Evolutionary conservation across 768 basidiomycete species (phyloP), one percentile per base, ranked within the genome.

Genomic region (Dacryopinax primogenitus): DNA sequence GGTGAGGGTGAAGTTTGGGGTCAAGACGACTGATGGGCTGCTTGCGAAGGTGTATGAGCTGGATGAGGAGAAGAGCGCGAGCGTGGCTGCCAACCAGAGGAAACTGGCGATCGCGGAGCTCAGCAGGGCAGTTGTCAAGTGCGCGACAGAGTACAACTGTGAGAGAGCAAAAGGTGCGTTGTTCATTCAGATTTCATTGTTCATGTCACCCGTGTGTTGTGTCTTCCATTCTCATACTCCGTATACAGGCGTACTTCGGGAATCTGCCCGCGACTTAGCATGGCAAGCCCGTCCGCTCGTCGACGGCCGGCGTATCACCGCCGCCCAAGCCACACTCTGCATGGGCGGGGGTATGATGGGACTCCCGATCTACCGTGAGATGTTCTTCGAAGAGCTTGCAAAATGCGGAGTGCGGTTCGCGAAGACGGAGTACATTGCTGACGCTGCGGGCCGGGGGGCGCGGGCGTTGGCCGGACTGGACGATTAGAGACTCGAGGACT

Each of bases 291-390:
- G 15, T 6, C 51, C 51, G 4, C 51, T 58, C 3, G 51, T 58
- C 51, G 51, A 36, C 21, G 45, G 45, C 32, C 33, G n/a, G 36
- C 51, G 51, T 23, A 47, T 65, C n/a, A 12, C 34, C 21, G 58
- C 32, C 28, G 13, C 11, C 35, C 35, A 34, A 1, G 78, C 83
- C 34, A 80, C 90, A 1, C 70, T 92, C 18, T 89, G 84, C 66
- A 85, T 91, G 65, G 90, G 90, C 9, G 90, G 90, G n/a, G 88
- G 86, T 21, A 73, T 92, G 67, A 83, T 84, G 2, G 84, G 86
- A 1, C 74, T 88, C 1, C 78, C 81, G 63, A 75, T 70, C 36
- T 91, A 92, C 67, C 77, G 85, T 63, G 74, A 80, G 28, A 66
- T 82, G 33, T 70, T 83, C 9, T 69, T 88, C 51, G 84, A 82